Base-by-base conservation (phyloP, 139 green algal genomes). In the Edaphochlamys debaryana region DNA sequence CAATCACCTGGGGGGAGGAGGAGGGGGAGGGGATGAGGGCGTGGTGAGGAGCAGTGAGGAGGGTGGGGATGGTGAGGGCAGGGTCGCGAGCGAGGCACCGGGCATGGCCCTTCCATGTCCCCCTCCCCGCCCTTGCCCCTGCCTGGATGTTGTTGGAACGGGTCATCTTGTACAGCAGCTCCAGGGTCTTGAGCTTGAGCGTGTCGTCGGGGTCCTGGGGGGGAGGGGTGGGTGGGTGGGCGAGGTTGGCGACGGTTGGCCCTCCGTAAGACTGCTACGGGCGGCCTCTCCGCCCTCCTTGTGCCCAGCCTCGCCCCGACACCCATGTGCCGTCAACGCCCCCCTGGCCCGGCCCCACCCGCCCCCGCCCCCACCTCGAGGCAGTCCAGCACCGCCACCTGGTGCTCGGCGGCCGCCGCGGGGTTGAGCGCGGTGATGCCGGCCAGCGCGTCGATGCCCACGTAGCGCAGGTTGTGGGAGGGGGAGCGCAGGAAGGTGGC, bases 311-410 rank as follows among this genome's bases (percentile, higher is more conserved):
- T n/a, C n/a, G n/a, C n/a, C n/a, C n/a, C n/a, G n/a, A n/a, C n/a
- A n/a, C n/a, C n/a, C n/a, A n/a, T n/a, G n/a, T n/a, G n/a, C n/a
- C n/a, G n/a, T n/a, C n/a, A n/a, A n/a, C n/a, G n/a, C n/a, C n/a
- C 62, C 62, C 13, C 62, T 40, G 7, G 23, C 62, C 62, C 62
- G 11, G 6, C n/a, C 64, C 27, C 34, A 9, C 64, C 67, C 25
- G 17, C 50, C 48, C n/a, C 27, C 42, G 30, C n/a, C 45, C 70
- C 17, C 67, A 84, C 75, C 79, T 98, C 95, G 58, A 99, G 90
- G 89, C 96, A 99, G 85, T 99, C 96, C 56, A 99, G 96, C 23
- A 99, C 95, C 0, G 96, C 95, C 58, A 98, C 86, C 91, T 99
- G 95, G 74, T 91, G 87, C 79, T 91, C 87, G 76, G 75, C 75